These are phyloP conservation scores for Suhomyces kunorum DNA, from an alignment of 1,139 yeast genomes.

Conservation along the genomic window DNA sequence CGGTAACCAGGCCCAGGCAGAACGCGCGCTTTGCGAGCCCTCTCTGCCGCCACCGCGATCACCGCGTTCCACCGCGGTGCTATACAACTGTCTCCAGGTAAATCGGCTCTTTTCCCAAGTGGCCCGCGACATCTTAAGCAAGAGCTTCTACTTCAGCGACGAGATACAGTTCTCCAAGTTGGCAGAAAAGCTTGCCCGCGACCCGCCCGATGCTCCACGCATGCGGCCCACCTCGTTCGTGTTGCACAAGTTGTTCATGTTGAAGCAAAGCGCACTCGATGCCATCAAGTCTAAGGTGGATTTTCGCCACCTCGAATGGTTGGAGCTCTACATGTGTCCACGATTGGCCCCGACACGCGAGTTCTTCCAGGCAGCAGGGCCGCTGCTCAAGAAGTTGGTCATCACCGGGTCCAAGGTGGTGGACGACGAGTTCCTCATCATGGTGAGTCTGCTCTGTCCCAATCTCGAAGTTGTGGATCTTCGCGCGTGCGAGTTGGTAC, in stretches of 20 bases:
- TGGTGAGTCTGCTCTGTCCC: constrained; percentile 58
- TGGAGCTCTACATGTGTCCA: constrained; percentile 87
- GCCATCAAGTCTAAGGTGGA: constrained; percentile 28
- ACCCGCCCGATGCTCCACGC: constrained; percentile 5
- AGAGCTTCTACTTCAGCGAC: constrained; percentile 55
- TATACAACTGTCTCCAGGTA: constrained; percentile 66
- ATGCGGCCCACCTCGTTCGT: constrained; percentile 35
- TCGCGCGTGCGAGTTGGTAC: constrained; percentile 79
- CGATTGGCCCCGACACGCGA: constrained; percentile 56
- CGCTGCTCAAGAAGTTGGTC: constrained; percentile 54
- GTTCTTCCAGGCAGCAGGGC: constrained; percentile 35
- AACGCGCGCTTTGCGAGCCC: constrained; percentile 46
- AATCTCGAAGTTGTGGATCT: constrained; percentile 67
- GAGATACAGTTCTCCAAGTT: constrained; percentile 51
- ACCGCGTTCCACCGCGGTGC: constrained; percentile 17
- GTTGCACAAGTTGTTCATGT: constrained; percentile 38
- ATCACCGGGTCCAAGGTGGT: constrained; percentile 75
- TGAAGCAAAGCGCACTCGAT: constrained; percentile 33
- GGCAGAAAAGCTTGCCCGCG: constrained; percentile 17
- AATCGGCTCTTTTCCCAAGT: constrained; percentile 64
- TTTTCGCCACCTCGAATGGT: constrained; percentile 56
- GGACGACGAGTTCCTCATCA: constrained; percentile 58
- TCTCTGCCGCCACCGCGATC: background rate
- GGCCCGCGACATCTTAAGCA: constrained; percentile 55
- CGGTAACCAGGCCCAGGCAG: constrained; percentile 56